Evolutionary conservation across 768 basidiomycete genomes (phyloP).

Genomic region (Boletus vermiculosoides): DNA sequence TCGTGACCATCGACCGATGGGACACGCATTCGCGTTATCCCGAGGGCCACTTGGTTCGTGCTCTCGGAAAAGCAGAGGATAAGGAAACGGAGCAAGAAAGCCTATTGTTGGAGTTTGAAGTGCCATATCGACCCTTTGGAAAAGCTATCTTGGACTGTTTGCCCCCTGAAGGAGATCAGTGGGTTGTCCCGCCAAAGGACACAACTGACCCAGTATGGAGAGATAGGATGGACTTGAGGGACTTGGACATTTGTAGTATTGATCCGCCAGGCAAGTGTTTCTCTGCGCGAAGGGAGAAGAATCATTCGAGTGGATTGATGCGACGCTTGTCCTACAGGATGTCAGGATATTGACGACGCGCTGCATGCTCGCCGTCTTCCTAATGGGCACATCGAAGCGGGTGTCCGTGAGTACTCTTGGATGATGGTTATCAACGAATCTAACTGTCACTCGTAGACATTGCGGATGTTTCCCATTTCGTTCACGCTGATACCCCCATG

Average conservation of each 20-base stretch:
- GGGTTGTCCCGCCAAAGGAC: conserved; percentile 86
- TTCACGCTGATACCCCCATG: conserved; percentile 91
- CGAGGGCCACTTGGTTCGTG: conserved; percentile 94
- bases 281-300: background rate
- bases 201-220: conserved; percentile 59
- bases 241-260: conserved; percentile 89
- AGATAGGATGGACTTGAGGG: conserved; percentile 83
- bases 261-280: conserved; percentile 79
- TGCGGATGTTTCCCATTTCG: conserved; percentile 97
- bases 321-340: conserved; percentile 48
- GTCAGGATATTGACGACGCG: conserved; percentile 98
- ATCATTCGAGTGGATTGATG: conserved; percentile 4
- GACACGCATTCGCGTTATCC: conserved; percentile 84
- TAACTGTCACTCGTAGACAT: conserved; percentile 61
- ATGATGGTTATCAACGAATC: background rate
- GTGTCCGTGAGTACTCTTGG: conserved; percentile 77
- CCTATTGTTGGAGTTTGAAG: conserved; percentile 89
- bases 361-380: conserved; percentile 84
- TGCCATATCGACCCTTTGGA: conserved; percentile 96
- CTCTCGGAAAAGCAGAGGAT: conserved; percentile 86
- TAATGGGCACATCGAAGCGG: conserved; percentile 95
- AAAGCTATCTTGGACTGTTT: conserved; percentile 90
- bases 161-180: conserved; percentile 83
- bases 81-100: conserved; percentile 98
- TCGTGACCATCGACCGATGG: conserved; percentile 95